These are phyloP conservation scores for Penicillium sp. DNA, from an alignment of 2,329 filamentous ascomycete genomes.

Conservation along the genomic window DNA sequence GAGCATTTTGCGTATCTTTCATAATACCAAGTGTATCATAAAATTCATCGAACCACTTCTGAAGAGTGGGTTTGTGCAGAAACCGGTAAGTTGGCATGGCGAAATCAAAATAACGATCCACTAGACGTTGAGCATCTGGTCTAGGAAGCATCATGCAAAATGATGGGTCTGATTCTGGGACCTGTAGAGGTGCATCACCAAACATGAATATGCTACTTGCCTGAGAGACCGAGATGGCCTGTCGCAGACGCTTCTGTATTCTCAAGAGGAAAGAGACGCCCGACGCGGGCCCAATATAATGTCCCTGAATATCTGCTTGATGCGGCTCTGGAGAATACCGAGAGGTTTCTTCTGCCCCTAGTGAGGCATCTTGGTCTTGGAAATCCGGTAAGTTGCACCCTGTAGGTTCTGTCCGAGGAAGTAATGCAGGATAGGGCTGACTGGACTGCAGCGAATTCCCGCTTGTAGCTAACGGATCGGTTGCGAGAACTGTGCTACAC, in stretches of 20 bases:
- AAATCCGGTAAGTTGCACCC: background rate
- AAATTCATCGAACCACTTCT: constrained; percentile 51
- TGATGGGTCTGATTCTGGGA: constrained; percentile 48
- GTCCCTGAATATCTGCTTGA: constrained; percentile 22
- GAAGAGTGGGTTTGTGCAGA: constrained; percentile 48
- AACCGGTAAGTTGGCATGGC: constrained; percentile 52
- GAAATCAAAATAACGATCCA: constrained; percentile 51
- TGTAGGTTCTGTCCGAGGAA: background rate
- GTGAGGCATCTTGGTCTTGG: too few species aligned
- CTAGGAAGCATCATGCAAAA: constrained; percentile 49
- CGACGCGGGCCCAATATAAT: constrained; percentile 28
- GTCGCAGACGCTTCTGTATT: constrained; percentile 23
- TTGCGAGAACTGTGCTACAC: background rate
- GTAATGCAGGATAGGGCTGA: background rate
- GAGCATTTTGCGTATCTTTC: constrained; percentile 44
- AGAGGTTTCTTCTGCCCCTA: background rate
- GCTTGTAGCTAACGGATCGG: background rate
- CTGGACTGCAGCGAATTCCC: background rate
- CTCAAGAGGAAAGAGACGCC: constrained; percentile 27
- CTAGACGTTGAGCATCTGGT: constrained; percentile 32
- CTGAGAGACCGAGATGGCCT: constrained; percentile 1
- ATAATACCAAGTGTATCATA: constrained; percentile 51
- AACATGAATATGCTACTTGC: constrained; percentile 26
- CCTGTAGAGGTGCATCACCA: constrained; percentile 48
- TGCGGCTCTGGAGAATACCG: constrained; percentile 11